Percentiles rank a stretch among this genome's conserved stretches.
Conservation (phyloP, 2,329 filamentous ascomycete genomes). For the Alternaria longipes region DNA sequence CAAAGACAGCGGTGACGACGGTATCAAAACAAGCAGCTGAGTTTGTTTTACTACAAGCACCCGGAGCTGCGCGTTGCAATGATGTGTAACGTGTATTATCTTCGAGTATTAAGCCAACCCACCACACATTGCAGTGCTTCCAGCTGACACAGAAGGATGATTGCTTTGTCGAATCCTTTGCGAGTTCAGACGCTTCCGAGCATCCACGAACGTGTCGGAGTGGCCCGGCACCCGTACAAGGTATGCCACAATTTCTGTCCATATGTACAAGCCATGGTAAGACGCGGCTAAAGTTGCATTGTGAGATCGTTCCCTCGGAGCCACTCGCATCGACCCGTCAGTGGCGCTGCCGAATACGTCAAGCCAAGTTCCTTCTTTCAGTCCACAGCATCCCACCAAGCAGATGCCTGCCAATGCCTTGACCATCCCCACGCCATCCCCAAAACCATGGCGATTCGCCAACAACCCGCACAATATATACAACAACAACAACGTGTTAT, state of each 20-base stretch:
- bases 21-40: background rate
- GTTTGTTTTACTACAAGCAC: background rate
- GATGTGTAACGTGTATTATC: background rate
- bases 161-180: too few relatives aligned
- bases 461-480: constrained; percentile 17
- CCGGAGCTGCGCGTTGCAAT: background rate
- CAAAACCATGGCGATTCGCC: background rate
- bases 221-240: background rate
- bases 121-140: background rate
- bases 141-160: background rate
- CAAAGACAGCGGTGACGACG: background rate
- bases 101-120: background rate
- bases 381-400: background rate
- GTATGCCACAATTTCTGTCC: fast-evolving
- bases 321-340: background rate
- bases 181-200: too few relatives aligned
- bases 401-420: background rate
- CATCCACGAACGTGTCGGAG: background rate
- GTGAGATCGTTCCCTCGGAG: too few relatives aligned
- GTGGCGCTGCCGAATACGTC: background rate
- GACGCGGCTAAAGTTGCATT: background rate
- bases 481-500: constrained; percentile 19
- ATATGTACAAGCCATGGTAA: fast-evolving
- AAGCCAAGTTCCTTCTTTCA: background rate
- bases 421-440: background rate